Evolutionary conservation across 306 rosid genomes (phyloP), one percentile per base, ranked within the genome.

Genomic region (Prosopis cineraria): DNA sequence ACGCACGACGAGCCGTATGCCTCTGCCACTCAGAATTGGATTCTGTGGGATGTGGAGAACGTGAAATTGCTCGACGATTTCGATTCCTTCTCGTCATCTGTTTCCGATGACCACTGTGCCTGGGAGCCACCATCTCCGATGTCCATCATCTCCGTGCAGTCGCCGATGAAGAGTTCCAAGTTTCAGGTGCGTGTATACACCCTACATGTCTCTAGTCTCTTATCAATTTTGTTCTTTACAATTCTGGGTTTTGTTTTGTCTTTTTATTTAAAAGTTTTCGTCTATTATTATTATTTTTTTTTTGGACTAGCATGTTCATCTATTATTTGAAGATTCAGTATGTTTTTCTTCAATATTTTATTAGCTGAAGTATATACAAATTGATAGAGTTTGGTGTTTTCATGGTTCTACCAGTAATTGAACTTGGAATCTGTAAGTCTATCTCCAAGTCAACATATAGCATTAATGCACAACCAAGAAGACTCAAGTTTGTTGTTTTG

Each of bases 21-120:
- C 10, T 56, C 87, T 1, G 70, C 90, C 0, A 91, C 96, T 0
- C 53, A 64, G 86, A 87, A 85, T 45, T 91, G 92, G 91, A 68
- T 89, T 56, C 68, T 95, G 16, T 95, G 97, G 97, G 93, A 92
- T 6, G 90, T 92, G 2, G 88, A 80, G 41, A 69, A 43, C 0
- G 88, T 78, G 24, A 81, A 88, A 50, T 59, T 39, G 5, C 66
- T 74, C 22, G 90, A 75, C 0, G 39, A 52, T 6, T 53, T 66
- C 3, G 93, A 85, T 34, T 80, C 74, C 3, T 53, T 73, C 0
- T 65, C 88, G 25, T 82, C 91, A 25, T 75, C 89, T 24, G 74
- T 68, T 27, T 89, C 96, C 0, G 93, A 88, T 22, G 93, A 90
- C 11, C 8, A 36, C 6, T 29, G 69, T 7, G 74, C 19, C 4